A percentile compares a stretch with the other conserved stretches of the same genome.
These are phyloP conservation scores for Raffaelea ambrosiae DNA, from an alignment of 2,329 filamentous ascomycete genomes.

Conservation along the genomic window DNA sequence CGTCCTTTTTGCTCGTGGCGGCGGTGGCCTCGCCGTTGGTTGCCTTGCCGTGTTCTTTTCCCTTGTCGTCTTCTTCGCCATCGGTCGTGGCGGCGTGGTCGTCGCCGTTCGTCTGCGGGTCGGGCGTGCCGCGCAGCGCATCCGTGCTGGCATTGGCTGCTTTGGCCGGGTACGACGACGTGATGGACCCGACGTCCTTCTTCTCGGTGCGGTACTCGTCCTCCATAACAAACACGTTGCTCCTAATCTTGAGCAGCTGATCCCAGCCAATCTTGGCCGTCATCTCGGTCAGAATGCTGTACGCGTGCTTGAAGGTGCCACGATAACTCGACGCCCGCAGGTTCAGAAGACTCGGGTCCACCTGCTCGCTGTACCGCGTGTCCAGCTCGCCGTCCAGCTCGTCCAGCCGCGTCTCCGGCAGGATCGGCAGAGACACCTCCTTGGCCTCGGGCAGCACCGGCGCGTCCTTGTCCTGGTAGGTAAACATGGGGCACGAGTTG, in stretches of 20 bases:
- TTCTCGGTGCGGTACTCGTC: conserved; percentile 94
- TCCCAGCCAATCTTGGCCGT: conserved; percentile 98
- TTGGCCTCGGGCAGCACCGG: conserved; percentile 90
- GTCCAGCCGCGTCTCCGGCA: conserved; percentile 83
- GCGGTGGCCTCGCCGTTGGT: conserved; percentile 5
- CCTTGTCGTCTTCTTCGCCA: conserved; percentile 17
- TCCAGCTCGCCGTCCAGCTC: conserved; percentile 92
- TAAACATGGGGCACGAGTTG: conserved; percentile 99
- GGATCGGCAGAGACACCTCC: conserved; percentile 76
- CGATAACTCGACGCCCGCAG: conserved; percentile 84
- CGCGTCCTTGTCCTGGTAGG: conserved; percentile 96
- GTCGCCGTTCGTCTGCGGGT: conserved; percentile 43
- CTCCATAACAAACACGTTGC: conserved; percentile 98
- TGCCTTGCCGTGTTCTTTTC: conserved; percentile 12
- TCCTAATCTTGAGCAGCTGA: conserved; percentile 85
- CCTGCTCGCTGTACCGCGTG: conserved; percentile 70
- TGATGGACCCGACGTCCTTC: conserved; percentile 45
- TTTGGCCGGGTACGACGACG: conserved; percentile 27
- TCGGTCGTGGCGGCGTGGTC: conserved; percentile 16
- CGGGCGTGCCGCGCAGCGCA: conserved; percentile 63
- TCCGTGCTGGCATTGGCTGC: conserved; percentile 70
- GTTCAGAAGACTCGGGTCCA: conserved; percentile 78
- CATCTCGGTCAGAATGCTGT: conserved; percentile 89
- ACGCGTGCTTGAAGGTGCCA: conserved; percentile 92
- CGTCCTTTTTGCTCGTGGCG: conserved; percentile 25